Evolutionary conservation across 2,329 filamentous ascomycete species (phyloP).

Genomic region (Neoarthrinium moseri): DNA sequence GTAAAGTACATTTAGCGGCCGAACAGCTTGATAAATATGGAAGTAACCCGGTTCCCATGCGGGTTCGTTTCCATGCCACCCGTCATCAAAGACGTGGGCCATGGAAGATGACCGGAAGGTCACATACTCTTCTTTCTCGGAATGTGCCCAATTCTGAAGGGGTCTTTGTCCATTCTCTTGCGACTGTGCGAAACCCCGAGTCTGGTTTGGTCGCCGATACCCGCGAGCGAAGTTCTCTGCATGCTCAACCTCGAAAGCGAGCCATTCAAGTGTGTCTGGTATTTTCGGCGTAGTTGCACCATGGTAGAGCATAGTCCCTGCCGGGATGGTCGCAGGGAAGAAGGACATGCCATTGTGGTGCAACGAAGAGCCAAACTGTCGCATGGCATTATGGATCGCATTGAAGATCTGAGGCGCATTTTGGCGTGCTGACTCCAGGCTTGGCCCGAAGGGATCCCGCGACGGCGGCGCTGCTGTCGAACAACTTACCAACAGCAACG

Average conservation of each 20-base stretch:
- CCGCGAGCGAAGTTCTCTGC: constrained; percentile 59
- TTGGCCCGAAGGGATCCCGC: constrained; percentile 28
- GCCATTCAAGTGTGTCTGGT: constrained; percentile 62
- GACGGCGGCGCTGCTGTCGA: not conserved
- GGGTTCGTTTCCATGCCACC: constrained; percentile 5
- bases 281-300: constrained; percentile 46
- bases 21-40: constrained; percentile 62
- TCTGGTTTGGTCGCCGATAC: not conserved
- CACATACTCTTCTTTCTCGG: no score
- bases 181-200: not conserved
- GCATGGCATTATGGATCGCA: constrained; percentile 67
- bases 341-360: constrained; percentile 76
- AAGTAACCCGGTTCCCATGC: constrained; percentile 53
- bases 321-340: constrained; percentile 64
- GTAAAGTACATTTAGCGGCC: constrained; percentile 58
- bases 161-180: not conserved
- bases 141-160: no score
- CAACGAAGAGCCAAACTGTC: constrained; percentile 72
- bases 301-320: constrained; percentile 67
- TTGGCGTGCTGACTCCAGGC: constrained; percentile 33
- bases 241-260: constrained; percentile 77
- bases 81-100: no score
- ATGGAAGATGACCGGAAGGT: no score
- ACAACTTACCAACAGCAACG: not conserved
- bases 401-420: constrained; percentile 72